phyloP scores from a whole-genome alignment of 1,284 basidiomycete species.

The Macrocystidia cucumis region DNA sequence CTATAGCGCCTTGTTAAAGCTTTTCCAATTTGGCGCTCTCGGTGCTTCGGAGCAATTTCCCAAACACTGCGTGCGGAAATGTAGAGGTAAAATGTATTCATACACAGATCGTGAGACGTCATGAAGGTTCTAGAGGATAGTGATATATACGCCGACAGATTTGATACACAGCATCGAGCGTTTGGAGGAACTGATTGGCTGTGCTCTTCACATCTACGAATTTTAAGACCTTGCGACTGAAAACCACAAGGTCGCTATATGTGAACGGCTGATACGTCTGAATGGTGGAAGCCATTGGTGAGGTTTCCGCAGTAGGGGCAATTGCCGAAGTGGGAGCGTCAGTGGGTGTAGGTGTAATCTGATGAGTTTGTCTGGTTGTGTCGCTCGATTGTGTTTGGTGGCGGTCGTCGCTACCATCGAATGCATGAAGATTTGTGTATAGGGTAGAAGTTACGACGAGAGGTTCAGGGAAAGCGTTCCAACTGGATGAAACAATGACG shows the following conservation, averaged over 20 bases:
- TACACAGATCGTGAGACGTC: constrained; percentile 8
- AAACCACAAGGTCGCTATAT: no score
- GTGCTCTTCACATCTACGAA: no score
- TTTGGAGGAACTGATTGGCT: constrained; percentile 25
- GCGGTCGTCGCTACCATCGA: background rate
- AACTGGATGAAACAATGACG: constrained; percentile 14
- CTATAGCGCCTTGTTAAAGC: constrained; percentile 22
- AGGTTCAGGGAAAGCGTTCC: constrained; percentile 16
- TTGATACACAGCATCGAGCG: constrained; percentile 38
- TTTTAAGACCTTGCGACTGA: no score
- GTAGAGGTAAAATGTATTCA: background rate
- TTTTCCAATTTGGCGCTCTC: no score
- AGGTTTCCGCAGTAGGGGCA: background rate
- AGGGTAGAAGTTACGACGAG: constrained; percentile 32
- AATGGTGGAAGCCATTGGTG: background rate
- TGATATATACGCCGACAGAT: constrained; percentile 42
- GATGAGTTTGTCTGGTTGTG: background rate
- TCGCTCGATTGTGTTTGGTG: constrained; percentile 1
- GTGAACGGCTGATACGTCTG: constrained; percentile 15
- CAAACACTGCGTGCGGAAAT: no score
- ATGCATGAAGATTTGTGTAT: constrained; percentile 16
- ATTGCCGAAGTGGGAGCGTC: background rate
- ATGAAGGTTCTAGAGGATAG: constrained; percentile 48
- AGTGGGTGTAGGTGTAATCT: background rate
- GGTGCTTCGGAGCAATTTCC: no score